These are phyloP conservation scores for Dictyostelium citrinum DNA, from an alignment of 78 protist genomes.

Conservation along the genomic window DNA sequence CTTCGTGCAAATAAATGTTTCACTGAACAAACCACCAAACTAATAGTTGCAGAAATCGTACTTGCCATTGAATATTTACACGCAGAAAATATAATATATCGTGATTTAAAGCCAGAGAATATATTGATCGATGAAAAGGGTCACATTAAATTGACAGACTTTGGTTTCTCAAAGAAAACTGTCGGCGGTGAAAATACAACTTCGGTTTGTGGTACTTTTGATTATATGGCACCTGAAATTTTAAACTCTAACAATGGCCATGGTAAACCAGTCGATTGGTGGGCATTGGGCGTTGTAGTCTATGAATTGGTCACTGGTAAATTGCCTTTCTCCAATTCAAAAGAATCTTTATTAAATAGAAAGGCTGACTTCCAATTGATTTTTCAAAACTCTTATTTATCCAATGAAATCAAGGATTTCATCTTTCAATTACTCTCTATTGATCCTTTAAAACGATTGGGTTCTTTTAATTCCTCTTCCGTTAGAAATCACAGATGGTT, in stretches of 20 bases:
- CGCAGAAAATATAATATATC: constrained; percentile 48
- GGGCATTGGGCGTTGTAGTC: constrained; percentile 92
- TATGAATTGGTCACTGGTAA: constrained; percentile 89
- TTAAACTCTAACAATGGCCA: constrained; percentile 77
- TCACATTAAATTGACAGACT: constrained; percentile 85
- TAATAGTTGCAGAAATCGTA: constrained; percentile 30
- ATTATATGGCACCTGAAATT: constrained; percentile 93
- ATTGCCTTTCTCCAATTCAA: constrained; percentile 1
- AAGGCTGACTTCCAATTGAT: neutral
- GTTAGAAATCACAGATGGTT: constrained; percentile 73
- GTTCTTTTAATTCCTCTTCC: neutral
- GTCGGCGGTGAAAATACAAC: neutral
- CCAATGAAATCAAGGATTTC: neutral
- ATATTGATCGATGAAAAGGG: constrained; percentile 83
- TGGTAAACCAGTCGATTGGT: constrained; percentile 94
- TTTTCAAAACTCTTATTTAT: neutral
- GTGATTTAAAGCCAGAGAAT: constrained; percentile 86
- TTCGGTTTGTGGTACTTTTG: constrained; percentile 77
- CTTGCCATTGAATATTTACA: constrained; percentile 73
- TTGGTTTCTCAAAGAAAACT: constrained; percentile 82
- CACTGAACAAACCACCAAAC: neutral
- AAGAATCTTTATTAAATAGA: neutral
- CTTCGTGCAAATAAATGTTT: neutral
- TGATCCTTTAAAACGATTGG: constrained; percentile 5
- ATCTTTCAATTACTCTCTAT: neutral